A percentile compares a stretch with the other conserved stretches of the same genome.
Evolutionary conservation across 352 stramenopile species (phyloP).

Genomic region (Globisporangium paddicum): DNA sequence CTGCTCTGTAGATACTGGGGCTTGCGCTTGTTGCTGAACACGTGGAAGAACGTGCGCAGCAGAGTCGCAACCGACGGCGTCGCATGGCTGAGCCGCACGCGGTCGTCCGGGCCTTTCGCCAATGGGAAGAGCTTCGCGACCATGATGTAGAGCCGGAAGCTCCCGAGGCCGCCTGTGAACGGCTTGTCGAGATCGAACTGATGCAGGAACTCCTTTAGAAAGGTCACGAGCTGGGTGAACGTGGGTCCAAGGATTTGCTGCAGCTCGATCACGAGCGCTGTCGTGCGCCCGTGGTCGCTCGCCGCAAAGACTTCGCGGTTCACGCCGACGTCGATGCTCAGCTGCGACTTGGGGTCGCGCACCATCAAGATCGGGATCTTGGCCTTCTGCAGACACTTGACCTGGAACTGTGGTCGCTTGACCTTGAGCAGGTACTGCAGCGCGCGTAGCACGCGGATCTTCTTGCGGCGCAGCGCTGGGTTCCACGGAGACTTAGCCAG

Average conservation of each 20-base stretch:
- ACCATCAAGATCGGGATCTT: slow-evolving; percentile 78
- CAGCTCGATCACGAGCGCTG: slow-evolving; percentile 42
- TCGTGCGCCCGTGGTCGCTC: slow-evolving; percentile 65
- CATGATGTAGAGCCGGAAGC: slow-evolving; percentile 82
- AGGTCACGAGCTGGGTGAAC: slow-evolving; percentile 53
- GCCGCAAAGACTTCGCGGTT: slow-evolving; percentile 51
- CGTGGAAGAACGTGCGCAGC: slow-evolving; percentile 53
- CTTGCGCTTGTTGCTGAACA: slow-evolving; percentile 61
- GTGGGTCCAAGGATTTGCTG: slow-evolving; percentile 33
- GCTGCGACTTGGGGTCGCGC: slow-evolving; percentile 38
- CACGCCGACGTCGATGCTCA: slow-evolving; percentile 60
- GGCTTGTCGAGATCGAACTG: slow-evolving; percentile 78
- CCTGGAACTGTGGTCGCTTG: slow-evolving; percentile 42
- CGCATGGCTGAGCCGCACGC: background rate
- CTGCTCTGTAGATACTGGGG: slow-evolving; percentile 40
- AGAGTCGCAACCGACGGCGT: slow-evolving; percentile 18
- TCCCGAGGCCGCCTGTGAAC: slow-evolving; percentile 70
- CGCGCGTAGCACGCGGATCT: slow-evolving; percentile 46
- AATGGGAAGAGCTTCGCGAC: slow-evolving; percentile 58
- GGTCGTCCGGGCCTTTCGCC: slow-evolving; percentile 4
- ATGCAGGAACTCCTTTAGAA: slow-evolving; percentile 77
- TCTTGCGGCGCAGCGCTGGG: slow-evolving; percentile 47
- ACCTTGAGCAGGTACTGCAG: slow-evolving; percentile 48
- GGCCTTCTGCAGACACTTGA: slow-evolving; percentile 68
- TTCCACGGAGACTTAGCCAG: slow-evolving; percentile 72